Percentiles rank a stretch among this genome's conserved stretches.
Conservation (phyloP, 805 yeast species). For the Geotrichum ghanense region DNA sequence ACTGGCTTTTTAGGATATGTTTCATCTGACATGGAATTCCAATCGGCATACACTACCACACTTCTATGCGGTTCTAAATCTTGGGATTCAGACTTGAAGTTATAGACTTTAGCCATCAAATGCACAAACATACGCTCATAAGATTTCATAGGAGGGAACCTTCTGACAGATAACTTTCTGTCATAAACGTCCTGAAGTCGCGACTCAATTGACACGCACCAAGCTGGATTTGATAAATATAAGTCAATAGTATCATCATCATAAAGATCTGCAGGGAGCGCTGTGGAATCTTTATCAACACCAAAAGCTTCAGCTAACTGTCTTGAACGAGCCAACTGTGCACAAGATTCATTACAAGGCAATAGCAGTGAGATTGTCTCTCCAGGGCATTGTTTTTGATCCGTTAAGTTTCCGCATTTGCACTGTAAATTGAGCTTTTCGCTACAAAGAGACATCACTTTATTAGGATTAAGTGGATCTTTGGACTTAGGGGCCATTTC, state of each 20-base stretch:
- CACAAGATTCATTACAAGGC: constrained; percentile 50
- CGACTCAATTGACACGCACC: constrained; percentile 59
- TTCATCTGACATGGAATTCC: background rate
- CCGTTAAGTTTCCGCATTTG: constrained; percentile 47
- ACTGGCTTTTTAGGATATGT: background rate
- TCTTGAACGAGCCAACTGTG: constrained; percentile 43
- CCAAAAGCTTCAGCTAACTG: constrained; percentile 53
- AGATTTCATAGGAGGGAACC: constrained; percentile 63
- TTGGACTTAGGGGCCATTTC: constrained; percentile 38
- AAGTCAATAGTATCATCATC: constrained; percentile 35
- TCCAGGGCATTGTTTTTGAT: constrained; percentile 47
- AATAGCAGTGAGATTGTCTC: constrained; percentile 16
- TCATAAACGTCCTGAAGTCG: constrained; percentile 39
- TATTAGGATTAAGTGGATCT: background rate
- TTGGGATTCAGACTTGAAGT: constrained; percentile 58
- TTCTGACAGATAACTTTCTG: constrained; percentile 32
- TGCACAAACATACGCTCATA: constrained; percentile 65
- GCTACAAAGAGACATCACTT: constrained; percentile 15
- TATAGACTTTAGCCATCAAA: constrained; percentile 45
- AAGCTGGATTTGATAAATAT: constrained; percentile 44
- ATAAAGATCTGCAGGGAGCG: constrained; percentile 28
- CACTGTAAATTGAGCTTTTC: constrained; percentile 44
- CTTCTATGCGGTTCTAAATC: constrained; percentile 73
- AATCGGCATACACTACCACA: constrained; percentile 36
- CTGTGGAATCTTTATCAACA: constrained; percentile 23